Evolutionary conservation across 1,284 basidiomycete species (phyloP).

Genomic region (Stereum hirsutum): DNA sequence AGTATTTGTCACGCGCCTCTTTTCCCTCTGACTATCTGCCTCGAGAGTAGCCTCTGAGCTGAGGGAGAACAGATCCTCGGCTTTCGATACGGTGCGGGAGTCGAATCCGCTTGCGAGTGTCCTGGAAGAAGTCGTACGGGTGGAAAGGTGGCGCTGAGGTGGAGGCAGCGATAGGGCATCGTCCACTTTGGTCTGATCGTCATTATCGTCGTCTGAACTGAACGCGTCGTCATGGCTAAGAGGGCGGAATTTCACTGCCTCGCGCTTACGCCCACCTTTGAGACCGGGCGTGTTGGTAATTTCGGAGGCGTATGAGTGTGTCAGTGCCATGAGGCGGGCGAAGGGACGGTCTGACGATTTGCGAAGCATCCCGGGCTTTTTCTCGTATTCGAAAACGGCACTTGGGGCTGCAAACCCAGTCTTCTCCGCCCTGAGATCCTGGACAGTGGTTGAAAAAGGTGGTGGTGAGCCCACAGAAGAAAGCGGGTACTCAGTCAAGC

Average conservation of each 20-base stretch:
- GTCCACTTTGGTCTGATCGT: slow-evolving; percentile 13
- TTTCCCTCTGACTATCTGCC: no score
- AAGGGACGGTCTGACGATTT: slow-evolving; percentile 16
- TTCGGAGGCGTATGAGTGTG: slow-evolving; percentile 4
- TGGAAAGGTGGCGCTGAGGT: neutral
- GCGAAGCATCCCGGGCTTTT: slow-evolving; percentile 9
- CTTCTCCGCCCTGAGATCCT: no score
- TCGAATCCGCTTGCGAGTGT: neutral
- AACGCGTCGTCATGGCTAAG: slow-evolving; percentile 26
- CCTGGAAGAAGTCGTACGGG: neutral
- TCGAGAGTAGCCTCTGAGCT: no score
- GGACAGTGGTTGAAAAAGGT: no score
- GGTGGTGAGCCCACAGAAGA: no score
- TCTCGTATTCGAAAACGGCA: slow-evolving; percentile 9
- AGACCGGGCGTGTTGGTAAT: no score
- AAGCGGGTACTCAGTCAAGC: no score
- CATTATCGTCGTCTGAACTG: slow-evolving; percentile 20
- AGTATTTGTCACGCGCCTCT: no score
- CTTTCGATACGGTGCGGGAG: neutral
- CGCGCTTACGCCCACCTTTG: slow-evolving; percentile 24
- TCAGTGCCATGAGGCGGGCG: slow-evolving; percentile 7
- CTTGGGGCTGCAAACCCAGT: no score
- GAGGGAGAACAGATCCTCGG: neutral
- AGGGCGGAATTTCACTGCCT: slow-evolving; percentile 41
- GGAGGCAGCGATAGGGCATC: slow-evolving; percentile 10